Conservation (phyloP, 257 asterid genomes). For the Solanum habrochaites region DNA sequence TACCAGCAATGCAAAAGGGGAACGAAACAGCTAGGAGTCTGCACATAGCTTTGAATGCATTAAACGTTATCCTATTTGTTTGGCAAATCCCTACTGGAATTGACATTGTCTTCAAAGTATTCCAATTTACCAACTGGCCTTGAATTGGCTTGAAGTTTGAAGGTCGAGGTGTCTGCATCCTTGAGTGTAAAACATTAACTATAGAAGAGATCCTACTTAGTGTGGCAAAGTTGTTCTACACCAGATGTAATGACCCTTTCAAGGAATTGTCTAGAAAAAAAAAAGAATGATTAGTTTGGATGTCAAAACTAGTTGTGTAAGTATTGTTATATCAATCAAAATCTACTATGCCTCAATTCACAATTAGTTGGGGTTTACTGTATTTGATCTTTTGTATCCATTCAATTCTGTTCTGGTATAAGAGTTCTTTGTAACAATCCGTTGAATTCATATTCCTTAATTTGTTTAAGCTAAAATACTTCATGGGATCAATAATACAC, state of each 20-base stretch:
- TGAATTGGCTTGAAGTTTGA: slow-evolving; percentile 13
- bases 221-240: neutral
- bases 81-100: slow-evolving; percentile 91
- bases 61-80: slow-evolving; percentile 64
- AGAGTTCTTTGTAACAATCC: neutral
- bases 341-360: neutral
- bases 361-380: neutral
- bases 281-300: neutral
- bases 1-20: slow-evolving; percentile 95
- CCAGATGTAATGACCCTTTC: neutral
- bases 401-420: neutral
- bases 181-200: neutral
- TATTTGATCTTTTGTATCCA: neutral
- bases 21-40: slow-evolving; percentile 82
- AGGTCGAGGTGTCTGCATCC: neutral
- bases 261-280: neutral
- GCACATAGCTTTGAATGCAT: slow-evolving; percentile 56
- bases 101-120: slow-evolving; percentile 63
- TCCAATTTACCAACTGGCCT: slow-evolving; percentile 82
- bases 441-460: neutral
- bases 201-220: neutral
- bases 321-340: neutral
- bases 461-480: neutral
- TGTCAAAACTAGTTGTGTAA: neutral
- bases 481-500: neutral